These are phyloP conservation scores for Carallia brachiata DNA, from an alignment of 345 rosid genomes.

Conservation along the genomic window DNA sequence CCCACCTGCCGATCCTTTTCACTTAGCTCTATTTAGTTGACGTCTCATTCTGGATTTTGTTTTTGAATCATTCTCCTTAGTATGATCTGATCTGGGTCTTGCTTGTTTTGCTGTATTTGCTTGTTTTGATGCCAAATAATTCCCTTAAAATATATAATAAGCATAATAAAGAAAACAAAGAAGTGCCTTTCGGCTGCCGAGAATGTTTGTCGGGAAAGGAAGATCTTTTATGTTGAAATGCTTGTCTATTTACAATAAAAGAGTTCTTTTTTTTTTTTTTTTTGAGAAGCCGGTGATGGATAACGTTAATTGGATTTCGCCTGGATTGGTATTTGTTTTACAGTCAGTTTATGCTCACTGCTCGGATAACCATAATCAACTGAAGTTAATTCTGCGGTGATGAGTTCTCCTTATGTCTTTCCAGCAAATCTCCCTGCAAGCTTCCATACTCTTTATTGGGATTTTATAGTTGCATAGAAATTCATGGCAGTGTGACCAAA, in stretches of 20 bases:
- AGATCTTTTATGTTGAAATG: background rate
- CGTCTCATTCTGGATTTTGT: background rate
- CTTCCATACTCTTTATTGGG: background rate
- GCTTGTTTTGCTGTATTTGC: constrained; percentile 9
- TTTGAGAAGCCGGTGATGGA: background rate
- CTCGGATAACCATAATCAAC: too few relatives aligned
- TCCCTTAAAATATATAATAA: too few relatives aligned
- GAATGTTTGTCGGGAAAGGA: too few relatives aligned
- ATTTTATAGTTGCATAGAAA: background rate
- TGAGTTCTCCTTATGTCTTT: background rate
- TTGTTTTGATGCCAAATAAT: background rate
- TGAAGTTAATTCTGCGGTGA: background rate
- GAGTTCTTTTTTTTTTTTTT: too few relatives aligned
- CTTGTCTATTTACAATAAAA: background rate
- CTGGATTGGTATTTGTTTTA: too few relatives aligned
- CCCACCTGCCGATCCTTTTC: background rate
- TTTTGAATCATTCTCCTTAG: background rate
- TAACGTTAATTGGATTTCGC: background rate
- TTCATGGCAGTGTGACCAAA: background rate
- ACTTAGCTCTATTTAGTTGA: constrained; percentile 1
- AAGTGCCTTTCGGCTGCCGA: too few relatives aligned
- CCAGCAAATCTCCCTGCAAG: background rate
- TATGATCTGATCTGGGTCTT: constrained; percentile 24
- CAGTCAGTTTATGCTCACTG: too few relatives aligned
- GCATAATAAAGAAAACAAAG: background rate